Evolutionary conservation across 2,329 filamentous ascomycete species (phyloP).

Genomic region (Neofusicoccum parvum): DNA sequence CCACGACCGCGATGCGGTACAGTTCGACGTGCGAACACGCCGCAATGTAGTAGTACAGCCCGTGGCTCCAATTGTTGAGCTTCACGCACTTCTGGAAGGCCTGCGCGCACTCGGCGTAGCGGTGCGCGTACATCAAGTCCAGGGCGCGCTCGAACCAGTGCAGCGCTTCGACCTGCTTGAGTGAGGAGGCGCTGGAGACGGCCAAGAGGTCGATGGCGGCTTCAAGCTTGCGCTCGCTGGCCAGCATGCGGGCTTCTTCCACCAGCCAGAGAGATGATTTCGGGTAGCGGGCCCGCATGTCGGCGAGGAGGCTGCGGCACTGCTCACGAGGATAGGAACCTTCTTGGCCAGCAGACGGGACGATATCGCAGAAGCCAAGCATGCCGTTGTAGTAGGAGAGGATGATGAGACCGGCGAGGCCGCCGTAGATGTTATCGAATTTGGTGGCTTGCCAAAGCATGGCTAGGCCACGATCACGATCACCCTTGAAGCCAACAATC

Average conservation of each 20-base stretch:
- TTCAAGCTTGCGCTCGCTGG: conserved; percentile 66
- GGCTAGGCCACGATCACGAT: conserved; percentile 76
- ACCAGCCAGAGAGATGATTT: conserved; percentile 80
- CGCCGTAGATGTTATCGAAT: conserved; percentile 89
- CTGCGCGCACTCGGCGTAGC: conserved; percentile 72
- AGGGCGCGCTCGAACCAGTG: conserved; percentile 83
- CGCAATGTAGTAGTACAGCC: conserved; percentile 86
- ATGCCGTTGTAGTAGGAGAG: conserved; percentile 88
- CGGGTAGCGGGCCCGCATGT: conserved; percentile 78
- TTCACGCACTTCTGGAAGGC: conserved; percentile 75
- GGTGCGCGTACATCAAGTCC: conserved; percentile 75
- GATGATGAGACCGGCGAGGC: conserved; percentile 78
- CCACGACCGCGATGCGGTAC: conserved; percentile 65
- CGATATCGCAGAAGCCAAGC: conserved; percentile 83
- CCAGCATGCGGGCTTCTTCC: conserved; percentile 79
- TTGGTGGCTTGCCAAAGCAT: conserved; percentile 91
- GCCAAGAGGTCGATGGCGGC: conserved; percentile 68
- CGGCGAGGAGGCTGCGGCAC: conserved; percentile 66
- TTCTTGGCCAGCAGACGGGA: conserved; percentile 62
- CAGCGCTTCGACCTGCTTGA: conserved; percentile 86
- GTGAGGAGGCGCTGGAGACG: conserved; percentile 54
- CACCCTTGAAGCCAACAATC: conserved; percentile 88
- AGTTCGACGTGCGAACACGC: conserved; percentile 77
- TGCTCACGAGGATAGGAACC: conserved; percentile 68
- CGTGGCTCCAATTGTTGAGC: conserved; percentile 88